phyloP scores from a whole-genome alignment of 1,139 yeast species.

The Yamadazyma friedrichii region DNA sequence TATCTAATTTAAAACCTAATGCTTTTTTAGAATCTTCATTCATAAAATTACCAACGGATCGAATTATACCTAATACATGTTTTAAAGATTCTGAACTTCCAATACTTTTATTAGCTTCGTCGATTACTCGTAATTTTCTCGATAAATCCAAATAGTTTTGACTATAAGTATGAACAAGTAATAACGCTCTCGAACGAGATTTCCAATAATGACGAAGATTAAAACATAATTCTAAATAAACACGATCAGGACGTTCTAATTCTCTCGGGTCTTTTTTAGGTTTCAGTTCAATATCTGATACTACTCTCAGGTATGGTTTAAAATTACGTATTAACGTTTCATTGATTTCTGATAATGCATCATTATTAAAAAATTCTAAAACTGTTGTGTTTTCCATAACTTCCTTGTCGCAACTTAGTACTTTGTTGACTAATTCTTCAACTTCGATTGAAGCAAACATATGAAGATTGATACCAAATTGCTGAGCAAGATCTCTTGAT shows the following conservation, averaged over 20 bases:
- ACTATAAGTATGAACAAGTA: conserved; percentile 65
- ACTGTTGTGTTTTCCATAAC: conserved; percentile 68
- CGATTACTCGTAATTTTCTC: conserved; percentile 61
- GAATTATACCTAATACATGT: conserved; percentile 68
- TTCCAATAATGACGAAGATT: conserved; percentile 84
- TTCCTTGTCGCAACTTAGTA: conserved; percentile 71
- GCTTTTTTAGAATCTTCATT: conserved; percentile 81
- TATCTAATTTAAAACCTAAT: conserved; percentile 77
- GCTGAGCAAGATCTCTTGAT: conserved; percentile 76
- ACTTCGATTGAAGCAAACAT: conserved; percentile 66
- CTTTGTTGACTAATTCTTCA: conserved; percentile 60
- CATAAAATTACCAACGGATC: conserved; percentile 92
- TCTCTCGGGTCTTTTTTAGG: conserved; percentile 62
- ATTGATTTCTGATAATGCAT: conserved; percentile 70
- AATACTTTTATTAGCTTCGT: conserved; percentile 64
- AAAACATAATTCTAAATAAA: conserved; percentile 74
- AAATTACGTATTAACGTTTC: conserved; percentile 63
- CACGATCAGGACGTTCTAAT: conserved; percentile 77
- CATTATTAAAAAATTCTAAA: conserved; percentile 77
- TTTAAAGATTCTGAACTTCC: conserved; percentile 62
- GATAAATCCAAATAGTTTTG: conserved; percentile 72
- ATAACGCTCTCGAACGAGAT: conserved; percentile 75
- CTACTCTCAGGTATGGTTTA: conserved; percentile 68
- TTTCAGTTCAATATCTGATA: conserved; percentile 28
- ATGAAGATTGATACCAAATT: conserved; percentile 90